These are phyloP conservation scores for Sclerotinia glacialis DNA, from an alignment of 2,329 filamentous ascomycete species.

Conservation along the genomic window DNA sequence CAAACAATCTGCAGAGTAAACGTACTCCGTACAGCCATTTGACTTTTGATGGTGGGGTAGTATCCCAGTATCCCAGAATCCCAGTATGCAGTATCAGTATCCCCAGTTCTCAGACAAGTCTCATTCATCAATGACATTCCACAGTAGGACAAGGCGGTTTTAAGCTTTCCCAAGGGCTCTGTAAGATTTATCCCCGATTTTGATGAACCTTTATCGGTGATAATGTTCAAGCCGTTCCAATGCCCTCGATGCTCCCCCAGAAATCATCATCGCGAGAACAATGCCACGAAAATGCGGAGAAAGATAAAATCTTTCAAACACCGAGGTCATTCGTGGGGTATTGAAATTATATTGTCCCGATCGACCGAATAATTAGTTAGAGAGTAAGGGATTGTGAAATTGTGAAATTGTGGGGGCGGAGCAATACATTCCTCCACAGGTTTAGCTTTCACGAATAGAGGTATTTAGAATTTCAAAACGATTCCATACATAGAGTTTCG, in stretches of 20 bases:
- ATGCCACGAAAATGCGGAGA: slow-evolving; percentile 1
- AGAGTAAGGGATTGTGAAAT: not conserved
- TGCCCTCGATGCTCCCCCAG: not conserved
- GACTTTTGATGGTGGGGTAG: not conserved
- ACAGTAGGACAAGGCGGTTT: not conserved
- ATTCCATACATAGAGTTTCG: no score
- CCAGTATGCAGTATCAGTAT: no score
- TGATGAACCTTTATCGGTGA: not conserved
- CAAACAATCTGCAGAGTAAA: no score
- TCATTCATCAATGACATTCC: no score
- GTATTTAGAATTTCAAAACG: no score
- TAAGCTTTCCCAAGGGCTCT: not conserved
- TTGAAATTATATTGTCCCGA: not conserved
- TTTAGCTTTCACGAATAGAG: no score
- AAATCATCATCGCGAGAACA: not conserved
- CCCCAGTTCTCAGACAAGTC: no score
- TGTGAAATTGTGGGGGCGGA: no score
- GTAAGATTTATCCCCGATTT: not conserved
- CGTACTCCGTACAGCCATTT: no score
- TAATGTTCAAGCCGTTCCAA: not conserved
- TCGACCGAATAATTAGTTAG: not conserved
- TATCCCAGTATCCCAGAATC: no score
- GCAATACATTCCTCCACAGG: no score
- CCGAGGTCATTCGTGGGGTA: not conserved
- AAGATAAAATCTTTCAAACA: no score